These are phyloP conservation scores for Penicillium dipodomyicola DNA, from an alignment of 495 filamentous ascomycete species.

Conservation along the genomic window DNA sequence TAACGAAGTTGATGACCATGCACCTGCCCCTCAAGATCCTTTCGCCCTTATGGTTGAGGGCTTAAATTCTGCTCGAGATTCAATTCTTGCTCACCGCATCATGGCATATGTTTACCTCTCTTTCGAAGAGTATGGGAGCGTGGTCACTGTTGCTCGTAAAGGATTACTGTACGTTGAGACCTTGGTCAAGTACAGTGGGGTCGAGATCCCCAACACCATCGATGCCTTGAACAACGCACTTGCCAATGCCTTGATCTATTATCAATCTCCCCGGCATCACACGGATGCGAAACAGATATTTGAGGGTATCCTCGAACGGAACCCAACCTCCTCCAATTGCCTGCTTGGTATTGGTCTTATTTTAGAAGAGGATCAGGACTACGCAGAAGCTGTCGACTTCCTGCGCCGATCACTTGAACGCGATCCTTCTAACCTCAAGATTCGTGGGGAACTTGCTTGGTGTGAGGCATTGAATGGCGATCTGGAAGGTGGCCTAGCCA, in stretches of 20 bases:
- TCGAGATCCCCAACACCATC: constrained; percentile 60
- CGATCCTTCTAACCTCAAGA: constrained; percentile 68
- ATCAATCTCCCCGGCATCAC: constrained; percentile 87
- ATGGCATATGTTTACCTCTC: constrained; percentile 81
- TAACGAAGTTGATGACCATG: constrained; percentile 24
- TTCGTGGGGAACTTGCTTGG: constrained; percentile 85
- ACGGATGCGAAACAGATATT: constrained; percentile 82
- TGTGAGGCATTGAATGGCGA: constrained; percentile 81
- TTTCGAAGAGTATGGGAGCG: constrained; percentile 82
- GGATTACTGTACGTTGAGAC: constrained; percentile 59
- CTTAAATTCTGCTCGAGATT: constrained; percentile 64
- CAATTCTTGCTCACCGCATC: constrained; percentile 77
- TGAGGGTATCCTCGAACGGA: constrained; percentile 68
- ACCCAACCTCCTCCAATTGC: constrained; percentile 69
- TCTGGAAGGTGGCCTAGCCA: constrained; percentile 57
- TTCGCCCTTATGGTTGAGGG: constrained; percentile 82
- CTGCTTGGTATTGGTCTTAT: constrained; percentile 89
- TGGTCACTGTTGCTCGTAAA: constrained; percentile 72
- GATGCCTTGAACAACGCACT: constrained; percentile 75
- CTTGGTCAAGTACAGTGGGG: constrained; percentile 62
- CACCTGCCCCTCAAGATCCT: constrained; percentile 66
- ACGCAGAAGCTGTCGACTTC: constrained; percentile 72
- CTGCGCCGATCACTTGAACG: constrained; percentile 68
- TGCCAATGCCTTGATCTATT: constrained; percentile 77
- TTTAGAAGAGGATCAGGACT: constrained; percentile 88